Base-by-base conservation (phyloP, 2,329 filamentous ascomycete genomes). In the Penicillium sp. region DNA sequence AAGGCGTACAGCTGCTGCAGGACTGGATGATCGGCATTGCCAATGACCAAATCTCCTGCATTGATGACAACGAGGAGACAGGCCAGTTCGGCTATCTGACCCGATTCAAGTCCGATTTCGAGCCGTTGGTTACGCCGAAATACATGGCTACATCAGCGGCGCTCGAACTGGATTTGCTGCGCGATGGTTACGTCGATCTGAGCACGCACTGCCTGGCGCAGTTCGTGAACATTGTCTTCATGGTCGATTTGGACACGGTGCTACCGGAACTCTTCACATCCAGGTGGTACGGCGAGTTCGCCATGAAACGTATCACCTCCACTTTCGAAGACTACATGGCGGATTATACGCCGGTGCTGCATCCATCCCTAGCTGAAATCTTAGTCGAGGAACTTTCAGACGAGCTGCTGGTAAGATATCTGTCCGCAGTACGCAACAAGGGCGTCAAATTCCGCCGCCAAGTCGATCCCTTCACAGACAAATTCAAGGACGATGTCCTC, bases 31-130 rank as follows among this genome's bases (percentile, higher is more conserved):
- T 99, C 49, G 92, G 94, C 42, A 91, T 95, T 53, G 94, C 95
- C 63, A 99, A 99, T 76, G 94, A 99, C 75, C 94, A 99, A 73
- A 97, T 99, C 70, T 92, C 92, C 53, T 97, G 91, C 74, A 96
- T 99, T 67, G 94, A 97, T 72, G 95, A 97, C 71, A 84, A 84
- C 56, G 76, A 82, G 68, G 88, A 88, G 62, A 88, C 90, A 57
- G 88, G 90, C 49, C 85, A 88, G 30, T 78, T 89, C 26, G 90
- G 89, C 29, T 97, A 97, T 76, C 82, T 97, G 46, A 87, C 90
- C 4, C 87, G 88, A 66, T 97, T 97, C 83, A 86, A 86, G 63
- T 84, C 87, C 63, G 90, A 94, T 67, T 88, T 95, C 68, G 88
- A 90, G 69, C 81, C 89, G 2, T 79, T 94, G 32, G 89, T 97